Conservation (phyloP, 768 basidiomycete species). For the Mycena kentingensis region DNA sequence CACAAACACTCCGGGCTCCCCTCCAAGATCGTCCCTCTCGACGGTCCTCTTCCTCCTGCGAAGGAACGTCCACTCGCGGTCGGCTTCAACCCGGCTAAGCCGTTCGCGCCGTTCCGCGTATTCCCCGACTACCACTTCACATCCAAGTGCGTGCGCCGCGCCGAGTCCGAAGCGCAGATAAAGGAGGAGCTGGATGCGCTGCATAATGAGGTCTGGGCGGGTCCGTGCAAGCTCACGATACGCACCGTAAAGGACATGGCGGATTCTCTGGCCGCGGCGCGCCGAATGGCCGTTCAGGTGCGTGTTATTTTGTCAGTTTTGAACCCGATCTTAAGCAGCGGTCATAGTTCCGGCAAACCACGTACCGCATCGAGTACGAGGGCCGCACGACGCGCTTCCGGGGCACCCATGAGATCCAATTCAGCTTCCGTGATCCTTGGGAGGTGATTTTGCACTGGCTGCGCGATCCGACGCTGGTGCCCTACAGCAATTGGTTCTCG, state of each 20-base stretch:
- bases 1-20: neutral
- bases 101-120: constrained; percentile 17
- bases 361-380: neutral
- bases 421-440: neutral
- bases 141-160: neutral
- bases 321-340: too few relatives aligned
- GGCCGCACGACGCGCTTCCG: neutral
- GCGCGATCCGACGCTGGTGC: neutral
- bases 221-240: constrained; percentile 4
- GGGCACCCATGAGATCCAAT: neutral
- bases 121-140: constrained; percentile 18
- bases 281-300: constrained; percentile 9
- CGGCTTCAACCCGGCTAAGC: neutral
- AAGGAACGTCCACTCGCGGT: neutral
- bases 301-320: neutral
- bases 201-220: neutral
- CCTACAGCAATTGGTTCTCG: constrained; percentile 2
- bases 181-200: constrained; percentile 7
- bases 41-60: neutral
- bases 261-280: neutral
- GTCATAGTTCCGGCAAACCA: constrained; percentile 1
- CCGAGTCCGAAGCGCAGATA: neutral
- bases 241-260: neutral
- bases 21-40: neutral
- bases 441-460: neutral